These are phyloP conservation scores for Botrytis tulipae DNA, from an alignment of 2,329 filamentous ascomycete genomes.

Conservation along the genomic window DNA sequence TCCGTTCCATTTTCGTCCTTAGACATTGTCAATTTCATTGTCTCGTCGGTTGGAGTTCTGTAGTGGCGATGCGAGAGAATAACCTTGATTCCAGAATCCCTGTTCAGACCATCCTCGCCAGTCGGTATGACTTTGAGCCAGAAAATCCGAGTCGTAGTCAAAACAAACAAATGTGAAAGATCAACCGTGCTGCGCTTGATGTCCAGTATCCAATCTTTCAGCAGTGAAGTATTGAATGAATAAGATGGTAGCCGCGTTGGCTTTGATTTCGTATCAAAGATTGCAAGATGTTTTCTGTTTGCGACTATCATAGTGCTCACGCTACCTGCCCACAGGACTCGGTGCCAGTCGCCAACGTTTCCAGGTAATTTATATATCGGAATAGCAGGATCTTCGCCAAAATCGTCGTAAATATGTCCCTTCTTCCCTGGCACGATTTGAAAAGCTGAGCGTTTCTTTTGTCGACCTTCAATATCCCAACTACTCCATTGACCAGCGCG, in stretches of 20 bases:
- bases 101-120: slow-evolving; percentile 21
- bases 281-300: slow-evolving; percentile 40
- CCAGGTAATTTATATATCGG: slow-evolving; percentile 12
- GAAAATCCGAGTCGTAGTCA: slow-evolving; percentile 45
- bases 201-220: slow-evolving; percentile 56
- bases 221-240: slow-evolving; percentile 25
- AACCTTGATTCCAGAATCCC: slow-evolving; percentile 32
- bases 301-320: slow-evolving; percentile 47
- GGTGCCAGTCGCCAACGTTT: slow-evolving; percentile 46
- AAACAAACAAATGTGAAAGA: slow-evolving; percentile 53
- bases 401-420: slow-evolving; percentile 33
- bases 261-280: slow-evolving; percentile 35
- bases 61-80: slow-evolving; percentile 48
- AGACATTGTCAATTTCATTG: slow-evolving; percentile 43
- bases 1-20: slow-evolving; percentile 29
- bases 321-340: slow-evolving; percentile 48
- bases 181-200: slow-evolving; percentile 49
- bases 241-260: slow-evolving; percentile 27
- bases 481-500: slow-evolving; percentile 64
- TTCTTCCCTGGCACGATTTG: slow-evolving; percentile 27
- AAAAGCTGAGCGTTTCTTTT: slow-evolving; percentile 21
- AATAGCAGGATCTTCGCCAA: slow-evolving; percentile 11
- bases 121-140: slow-evolving; percentile 35
- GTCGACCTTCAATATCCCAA: slow-evolving; percentile 50
- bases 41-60: slow-evolving; percentile 41